phyloP scores from a whole-genome alignment of 2,329 filamentous ascomycete species.

The Lasiodiplodia citricola region DNA sequence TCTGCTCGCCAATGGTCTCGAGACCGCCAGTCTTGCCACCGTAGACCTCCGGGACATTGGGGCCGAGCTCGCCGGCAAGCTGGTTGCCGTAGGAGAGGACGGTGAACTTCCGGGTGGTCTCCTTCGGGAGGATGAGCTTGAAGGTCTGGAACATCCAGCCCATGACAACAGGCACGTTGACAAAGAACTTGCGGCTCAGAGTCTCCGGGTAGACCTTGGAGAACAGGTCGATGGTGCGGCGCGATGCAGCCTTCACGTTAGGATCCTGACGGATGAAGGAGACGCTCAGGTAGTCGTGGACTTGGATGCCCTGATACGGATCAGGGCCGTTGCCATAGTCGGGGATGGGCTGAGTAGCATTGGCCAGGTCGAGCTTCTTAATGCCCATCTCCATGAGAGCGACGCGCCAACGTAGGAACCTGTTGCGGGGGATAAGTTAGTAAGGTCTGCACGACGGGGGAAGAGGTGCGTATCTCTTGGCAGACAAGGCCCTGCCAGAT shows the following conservation, averaged over 20 bases:
- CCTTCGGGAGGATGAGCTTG: slow-evolving; percentile 53
- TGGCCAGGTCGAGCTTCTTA: slow-evolving; percentile 71
- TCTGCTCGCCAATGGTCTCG: slow-evolving; percentile 44
- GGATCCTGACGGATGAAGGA: slow-evolving; percentile 85
- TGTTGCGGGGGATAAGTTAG: slow-evolving; percentile 43
- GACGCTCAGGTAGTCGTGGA: slow-evolving; percentile 90
- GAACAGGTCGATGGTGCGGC: slow-evolving; percentile 82
- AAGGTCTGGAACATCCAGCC: slow-evolving; percentile 67
- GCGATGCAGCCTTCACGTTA: slow-evolving; percentile 74
- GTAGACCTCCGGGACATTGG: slow-evolving; percentile 74
- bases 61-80: slow-evolving; percentile 69
- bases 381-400: slow-evolving; percentile 89
- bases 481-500: not conserved
- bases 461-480: slow-evolving; percentile 5
- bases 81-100: slow-evolving; percentile 65
- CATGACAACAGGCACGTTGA: slow-evolving; percentile 92
- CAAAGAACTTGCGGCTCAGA: slow-evolving; percentile 89
- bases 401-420: slow-evolving; percentile 88
- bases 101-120: slow-evolving; percentile 56
- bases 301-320: slow-evolving; percentile 87
- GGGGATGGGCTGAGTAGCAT: slow-evolving; percentile 72
- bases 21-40: slow-evolving; percentile 72
- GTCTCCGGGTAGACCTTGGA: slow-evolving; percentile 87
- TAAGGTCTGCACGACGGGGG: not conserved
- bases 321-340: slow-evolving; percentile 70